A percentile compares a stretch with the other conserved stretches of the same genome.
These are phyloP conservation scores for Micractinium sp. DNA, from an alignment of 139 green algal genomes.

Conservation along the genomic window DNA sequence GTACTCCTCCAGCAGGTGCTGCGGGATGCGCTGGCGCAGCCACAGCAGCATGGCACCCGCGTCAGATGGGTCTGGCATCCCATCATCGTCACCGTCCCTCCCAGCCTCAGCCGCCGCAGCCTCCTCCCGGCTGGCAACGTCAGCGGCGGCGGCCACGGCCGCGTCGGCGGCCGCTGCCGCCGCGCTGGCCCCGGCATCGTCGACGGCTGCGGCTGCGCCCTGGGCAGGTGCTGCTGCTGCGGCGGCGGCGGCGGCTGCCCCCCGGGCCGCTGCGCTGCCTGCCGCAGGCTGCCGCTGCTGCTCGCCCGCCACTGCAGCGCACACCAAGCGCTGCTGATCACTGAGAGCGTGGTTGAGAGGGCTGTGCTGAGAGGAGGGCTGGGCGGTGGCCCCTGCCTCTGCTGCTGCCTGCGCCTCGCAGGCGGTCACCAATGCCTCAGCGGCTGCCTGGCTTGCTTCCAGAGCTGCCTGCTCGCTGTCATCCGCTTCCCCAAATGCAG, in stretches of 20 bases:
- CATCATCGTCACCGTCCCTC: background rate
- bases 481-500: background rate
- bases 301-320: too few relatives aligned
- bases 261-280: background rate
- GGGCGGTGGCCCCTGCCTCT: background rate
- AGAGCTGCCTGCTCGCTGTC: background rate
- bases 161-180: background rate
- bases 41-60: constrained; percentile 7
- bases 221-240: background rate
- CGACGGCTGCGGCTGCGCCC: background rate
- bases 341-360: too few relatives aligned
- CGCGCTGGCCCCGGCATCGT: background rate
- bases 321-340: too few relatives aligned
- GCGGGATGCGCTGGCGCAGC: constrained; percentile 20
- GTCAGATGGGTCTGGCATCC: constrained; percentile 5
- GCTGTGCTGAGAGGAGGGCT: too few relatives aligned
- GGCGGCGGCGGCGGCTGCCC: background rate
- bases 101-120: background rate
- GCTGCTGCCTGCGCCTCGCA: background rate
- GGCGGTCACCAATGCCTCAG: background rate
- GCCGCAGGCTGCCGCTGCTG: too few relatives aligned
- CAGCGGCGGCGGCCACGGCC: background rate
- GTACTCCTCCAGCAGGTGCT: constrained; percentile 25
- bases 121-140: background rate
- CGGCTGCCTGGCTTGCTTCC: background rate